Evolutionary conservation across 345 rosid species (phyloP).

Genomic region (Sonneratia caseolaris): DNA sequence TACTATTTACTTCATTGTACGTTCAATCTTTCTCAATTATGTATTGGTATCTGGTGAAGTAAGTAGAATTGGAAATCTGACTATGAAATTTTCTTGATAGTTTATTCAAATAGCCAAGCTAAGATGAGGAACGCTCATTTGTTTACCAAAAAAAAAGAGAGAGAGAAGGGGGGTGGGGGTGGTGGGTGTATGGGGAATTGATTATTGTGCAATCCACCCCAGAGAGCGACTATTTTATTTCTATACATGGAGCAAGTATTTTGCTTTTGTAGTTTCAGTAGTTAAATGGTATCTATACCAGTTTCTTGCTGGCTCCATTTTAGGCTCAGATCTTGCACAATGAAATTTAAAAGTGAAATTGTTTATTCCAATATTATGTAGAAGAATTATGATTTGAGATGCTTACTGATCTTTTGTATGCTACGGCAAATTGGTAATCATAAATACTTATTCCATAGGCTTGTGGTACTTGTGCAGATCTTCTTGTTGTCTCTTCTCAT

Average conservation of each 20-base stretch:
- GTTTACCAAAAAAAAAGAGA: no score
- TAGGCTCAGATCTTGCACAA: background rate
- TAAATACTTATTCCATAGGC: background rate
- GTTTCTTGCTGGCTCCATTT: background rate
- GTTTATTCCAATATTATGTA: background rate
- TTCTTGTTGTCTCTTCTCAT: background rate
- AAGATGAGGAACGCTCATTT: no score
- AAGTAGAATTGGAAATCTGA: no score
- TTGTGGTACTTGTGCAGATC: background rate
- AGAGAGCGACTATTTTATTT: background rate
- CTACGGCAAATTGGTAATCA: background rate
- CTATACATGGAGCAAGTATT: background rate
- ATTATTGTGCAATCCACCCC: background rate
- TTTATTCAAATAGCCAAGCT: background rate
- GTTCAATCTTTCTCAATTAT: background rate
- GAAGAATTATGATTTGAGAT: background rate
- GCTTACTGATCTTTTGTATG: background rate
- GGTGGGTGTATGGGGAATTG: no score
- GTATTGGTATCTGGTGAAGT: background rate
- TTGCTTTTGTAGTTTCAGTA: background rate
- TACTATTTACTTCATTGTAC: conserved; percentile 64
- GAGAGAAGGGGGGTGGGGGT: no score
- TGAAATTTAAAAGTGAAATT: background rate
- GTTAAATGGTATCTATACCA: background rate
- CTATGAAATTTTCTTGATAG: no score